Conservation (phyloP, 768 basidiomycete species). For the Amanita subjunquillea region DNA sequence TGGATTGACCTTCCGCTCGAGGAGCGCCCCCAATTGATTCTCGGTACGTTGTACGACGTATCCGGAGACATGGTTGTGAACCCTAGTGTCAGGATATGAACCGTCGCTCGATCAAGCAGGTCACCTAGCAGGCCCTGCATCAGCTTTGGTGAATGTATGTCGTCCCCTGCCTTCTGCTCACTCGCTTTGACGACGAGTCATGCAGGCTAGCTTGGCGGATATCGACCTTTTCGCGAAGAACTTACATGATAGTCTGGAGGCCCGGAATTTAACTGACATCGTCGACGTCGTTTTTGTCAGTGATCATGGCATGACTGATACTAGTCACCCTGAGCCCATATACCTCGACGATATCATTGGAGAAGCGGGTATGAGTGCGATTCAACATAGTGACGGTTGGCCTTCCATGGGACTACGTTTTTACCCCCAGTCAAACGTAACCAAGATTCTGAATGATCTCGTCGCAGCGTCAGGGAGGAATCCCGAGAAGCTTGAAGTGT, state of each 20-base stretch:
- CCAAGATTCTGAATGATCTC: constrained; percentile 45
- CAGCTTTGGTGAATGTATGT: constrained; percentile 60
- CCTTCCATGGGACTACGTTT: constrained; percentile 85
- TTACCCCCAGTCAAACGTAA: constrained; percentile 40
- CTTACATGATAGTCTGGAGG: constrained; percentile 50
- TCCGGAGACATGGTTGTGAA: constrained; percentile 2
- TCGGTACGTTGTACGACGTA: constrained; percentile 33
- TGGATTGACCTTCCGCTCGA: constrained; percentile 78
- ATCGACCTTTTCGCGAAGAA: constrained; percentile 71
- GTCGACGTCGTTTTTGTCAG: constrained; percentile 87
- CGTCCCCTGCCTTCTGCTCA: not conserved
- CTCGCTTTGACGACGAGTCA: constrained; percentile 2
- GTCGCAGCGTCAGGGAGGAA: constrained; percentile 39
- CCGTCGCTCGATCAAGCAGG: constrained; percentile 84
- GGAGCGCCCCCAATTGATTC: constrained; percentile 66
- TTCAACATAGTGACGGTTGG: constrained; percentile 82
- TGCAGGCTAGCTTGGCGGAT: constrained; percentile 48
- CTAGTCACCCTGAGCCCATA: constrained; percentile 62
- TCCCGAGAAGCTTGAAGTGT: constrained; percentile 66
- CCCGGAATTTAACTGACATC: constrained; percentile 71
- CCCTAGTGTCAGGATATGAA: constrained; percentile 50
- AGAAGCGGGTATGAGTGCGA: constrained; percentile 42
- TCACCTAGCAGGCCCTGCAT: constrained; percentile 60
- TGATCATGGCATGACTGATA: constrained; percentile 90
- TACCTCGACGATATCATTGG: constrained; percentile 80